Conservation (phyloP, 148 eudicot genomes). For the Chenopodium formosanum region DNA sequence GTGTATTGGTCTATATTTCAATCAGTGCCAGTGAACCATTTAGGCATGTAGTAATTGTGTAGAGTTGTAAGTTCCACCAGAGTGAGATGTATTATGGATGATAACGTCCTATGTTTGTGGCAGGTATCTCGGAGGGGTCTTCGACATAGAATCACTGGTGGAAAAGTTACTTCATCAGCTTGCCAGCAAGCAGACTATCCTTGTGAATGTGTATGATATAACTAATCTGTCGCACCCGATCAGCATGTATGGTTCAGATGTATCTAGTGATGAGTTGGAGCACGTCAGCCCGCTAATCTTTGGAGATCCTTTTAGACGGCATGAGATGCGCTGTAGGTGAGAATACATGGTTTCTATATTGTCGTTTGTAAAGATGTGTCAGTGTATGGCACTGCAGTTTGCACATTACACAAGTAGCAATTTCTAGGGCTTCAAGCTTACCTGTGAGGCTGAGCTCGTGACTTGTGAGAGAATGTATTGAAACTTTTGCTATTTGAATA, state of each 20-base stretch:
- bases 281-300: constrained; percentile 75
- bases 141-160: constrained; percentile 91
- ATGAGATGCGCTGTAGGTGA: constrained; percentile 97
- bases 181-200: constrained; percentile 90
- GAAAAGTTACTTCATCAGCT: constrained; percentile 97
- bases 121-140: constrained; percentile 96
- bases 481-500: not conserved
- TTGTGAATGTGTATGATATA: constrained; percentile 84
- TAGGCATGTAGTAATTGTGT: not conserved
- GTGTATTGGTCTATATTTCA: not conserved
- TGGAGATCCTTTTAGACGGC: constrained; percentile 89
- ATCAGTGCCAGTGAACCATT: not conserved
- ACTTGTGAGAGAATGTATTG: not conserved
- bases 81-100: not conserved
- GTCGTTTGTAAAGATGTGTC: not conserved
- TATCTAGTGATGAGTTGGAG: constrained; percentile 46
- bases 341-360: not conserved
- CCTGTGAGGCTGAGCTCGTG: not conserved
- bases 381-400: not conserved
- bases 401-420: not conserved
- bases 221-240: constrained; percentile 69
- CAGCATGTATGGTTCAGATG: constrained; percentile 89
- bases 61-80: not conserved
- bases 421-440: not conserved
- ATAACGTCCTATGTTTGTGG: constrained; percentile 14